phyloP scores from a whole-genome alignment of 106 monocot species.

The Dendrobium nobile region DNA sequence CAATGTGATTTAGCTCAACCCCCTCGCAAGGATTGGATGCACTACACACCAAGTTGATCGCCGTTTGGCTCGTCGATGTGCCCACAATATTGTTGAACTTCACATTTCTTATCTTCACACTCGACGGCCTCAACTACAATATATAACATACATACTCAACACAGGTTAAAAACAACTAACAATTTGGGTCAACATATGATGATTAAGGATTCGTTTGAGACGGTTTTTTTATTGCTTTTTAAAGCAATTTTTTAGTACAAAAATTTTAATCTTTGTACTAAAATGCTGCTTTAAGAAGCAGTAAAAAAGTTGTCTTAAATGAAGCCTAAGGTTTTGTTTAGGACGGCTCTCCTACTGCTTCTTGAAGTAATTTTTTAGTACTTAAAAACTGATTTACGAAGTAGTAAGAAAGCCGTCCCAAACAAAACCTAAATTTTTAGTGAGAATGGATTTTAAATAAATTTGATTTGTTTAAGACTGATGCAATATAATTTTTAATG shows the following conservation, averaged over 20 bases:
- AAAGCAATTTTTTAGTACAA: too few relatives aligned
- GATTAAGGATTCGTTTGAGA: too few relatives aligned
- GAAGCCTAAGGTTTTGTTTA: not conserved
- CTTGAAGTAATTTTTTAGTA: too few relatives aligned
- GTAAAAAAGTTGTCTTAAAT: too few relatives aligned
- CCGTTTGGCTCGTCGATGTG: not conserved
- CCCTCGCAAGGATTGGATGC: conserved; percentile 4
- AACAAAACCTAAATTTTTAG: not conserved
- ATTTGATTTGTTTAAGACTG: not conserved
- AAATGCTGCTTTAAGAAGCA: too few relatives aligned
- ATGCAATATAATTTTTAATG: not conserved
- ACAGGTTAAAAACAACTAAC: not conserved
- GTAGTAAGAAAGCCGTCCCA: too few relatives aligned
- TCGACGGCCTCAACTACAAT: not conserved
- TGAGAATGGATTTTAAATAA: not conserved
- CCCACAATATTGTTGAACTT: not conserved
- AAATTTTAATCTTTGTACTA: too few relatives aligned
- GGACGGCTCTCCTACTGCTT: too few relatives aligned
- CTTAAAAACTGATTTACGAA: too few relatives aligned
- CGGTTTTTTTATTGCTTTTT: too few relatives aligned
- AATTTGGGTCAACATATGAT: too few relatives aligned
- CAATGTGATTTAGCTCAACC: conserved; percentile 2
- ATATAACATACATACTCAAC: not conserved
- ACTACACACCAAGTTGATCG: conserved; percentile 10
- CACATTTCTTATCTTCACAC: conserved; percentile 2